phyloP scores from a whole-genome alignment of 164 flowering plant genomes.

The Macadamia tetraphylla region DNA sequence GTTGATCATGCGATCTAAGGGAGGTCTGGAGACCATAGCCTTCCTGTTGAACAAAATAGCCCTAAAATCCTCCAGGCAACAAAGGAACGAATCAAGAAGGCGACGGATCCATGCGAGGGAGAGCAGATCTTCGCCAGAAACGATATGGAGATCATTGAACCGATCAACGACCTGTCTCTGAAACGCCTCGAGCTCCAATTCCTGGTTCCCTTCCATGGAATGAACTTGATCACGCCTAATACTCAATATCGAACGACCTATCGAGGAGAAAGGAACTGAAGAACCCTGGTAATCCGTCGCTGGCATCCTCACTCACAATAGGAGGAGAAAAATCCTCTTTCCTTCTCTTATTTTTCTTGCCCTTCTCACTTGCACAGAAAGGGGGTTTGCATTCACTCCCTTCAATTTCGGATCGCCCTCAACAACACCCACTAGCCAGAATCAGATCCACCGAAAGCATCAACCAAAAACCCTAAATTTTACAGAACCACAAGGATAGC shows the following conservation, averaged over 20 bases:
- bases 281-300: slow-evolving; percentile 64
- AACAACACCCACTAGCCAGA: background rate
- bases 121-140: slow-evolving; percentile 42
- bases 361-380: too few relatives aligned
- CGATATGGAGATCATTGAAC: slow-evolving; percentile 39
- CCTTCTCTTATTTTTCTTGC: too few relatives aligned
- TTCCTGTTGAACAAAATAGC: slow-evolving; percentile 39
- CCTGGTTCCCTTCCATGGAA: slow-evolving; percentile 45
- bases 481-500: background rate
- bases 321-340: too few relatives aligned
- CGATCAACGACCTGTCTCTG: slow-evolving; percentile 58
- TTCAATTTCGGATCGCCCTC: background rate
- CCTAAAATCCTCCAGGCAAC: slow-evolving; percentile 78
- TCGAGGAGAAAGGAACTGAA: slow-evolving; percentile 27
- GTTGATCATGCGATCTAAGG: slow-evolving; percentile 48
- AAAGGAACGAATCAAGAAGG: slow-evolving; percentile 63
- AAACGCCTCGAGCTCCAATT: slow-evolving; percentile 57
- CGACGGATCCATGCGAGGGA: slow-evolving; percentile 65
- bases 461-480: slow-evolving; percentile 5
- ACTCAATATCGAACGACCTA: slow-evolving; percentile 63
- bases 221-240: slow-evolving; percentile 68
- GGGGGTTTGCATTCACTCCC: background rate
- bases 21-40: slow-evolving; percentile 25
- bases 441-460: background rate
- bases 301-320: slow-evolving; percentile 51